These are phyloP conservation scores for Chlorella sp. DNA, from an alignment of 139 green algal genomes.

Conservation along the genomic window DNA sequence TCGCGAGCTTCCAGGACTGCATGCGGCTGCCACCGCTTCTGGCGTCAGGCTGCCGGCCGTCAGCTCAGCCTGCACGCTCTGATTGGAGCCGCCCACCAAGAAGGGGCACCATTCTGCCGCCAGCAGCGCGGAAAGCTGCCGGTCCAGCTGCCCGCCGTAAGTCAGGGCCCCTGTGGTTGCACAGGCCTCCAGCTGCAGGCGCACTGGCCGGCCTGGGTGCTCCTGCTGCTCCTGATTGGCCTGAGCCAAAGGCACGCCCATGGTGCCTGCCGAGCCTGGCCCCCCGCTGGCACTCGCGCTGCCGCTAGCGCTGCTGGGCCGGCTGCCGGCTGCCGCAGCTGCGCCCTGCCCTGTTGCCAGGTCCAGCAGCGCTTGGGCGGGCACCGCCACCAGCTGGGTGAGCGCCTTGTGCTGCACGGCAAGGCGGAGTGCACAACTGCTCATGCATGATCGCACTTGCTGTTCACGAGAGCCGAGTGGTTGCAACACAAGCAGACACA, in stretches of 20 bases:
- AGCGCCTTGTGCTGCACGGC: constrained; percentile 1
- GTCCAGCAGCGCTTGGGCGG: background rate
- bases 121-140: constrained; percentile 16
- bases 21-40: constrained; percentile 1
- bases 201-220: background rate
- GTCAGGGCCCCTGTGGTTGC: background rate
- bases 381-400: background rate
- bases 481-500: too few species aligned
- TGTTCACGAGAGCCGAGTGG: too few species aligned
- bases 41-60: background rate
- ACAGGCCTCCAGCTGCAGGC: background rate
- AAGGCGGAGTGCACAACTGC: background rate
- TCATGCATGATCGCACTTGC: too few species aligned
- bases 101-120: constrained; percentile 4
- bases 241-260: too few species aligned
- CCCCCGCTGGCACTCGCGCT: background rate
- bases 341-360: background rate
- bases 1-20: background rate
- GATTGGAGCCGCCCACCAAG: background rate
- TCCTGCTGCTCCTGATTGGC: background rate
- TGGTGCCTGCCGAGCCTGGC: background rate
- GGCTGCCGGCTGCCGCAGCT: background rate
- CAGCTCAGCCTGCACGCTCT: constrained; percentile 28
- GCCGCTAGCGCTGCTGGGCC: background rate
- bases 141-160: background rate